Base-by-base conservation (phyloP, 768 basidiomycete species). In the Neoboletus brunneissimus region DNA sequence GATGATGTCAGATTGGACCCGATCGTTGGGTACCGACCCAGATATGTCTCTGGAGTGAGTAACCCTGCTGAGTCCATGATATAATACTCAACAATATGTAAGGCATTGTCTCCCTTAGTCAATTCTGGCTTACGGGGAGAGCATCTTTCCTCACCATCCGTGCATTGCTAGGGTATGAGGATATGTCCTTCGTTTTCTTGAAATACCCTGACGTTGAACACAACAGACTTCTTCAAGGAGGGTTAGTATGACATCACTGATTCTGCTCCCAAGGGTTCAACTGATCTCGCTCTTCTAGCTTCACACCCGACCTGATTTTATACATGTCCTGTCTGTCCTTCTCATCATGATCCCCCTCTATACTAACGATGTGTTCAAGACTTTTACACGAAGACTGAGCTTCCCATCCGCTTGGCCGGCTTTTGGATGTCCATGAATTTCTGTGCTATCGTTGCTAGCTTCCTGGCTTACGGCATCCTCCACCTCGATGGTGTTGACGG, bases 391-490 rank as follows among this genome's bases (percentile, higher is more conserved):
- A 84, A 83, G 65, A 74, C 69, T 23, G 82, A 84, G 63, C 74
- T 87, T 22, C 63, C 64, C 10, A 49, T 66, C 4, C 79, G 87
- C n/a, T 74, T 89, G 11, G 85, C 84, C 1, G 82, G 78, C 62
- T 88, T 88, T 75, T 89, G 85, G 86, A 75, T 81, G 29, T 82
- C 83, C 5, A 81, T 81, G 66, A 83, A 86, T 51, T 52, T 79
- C 2, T 75, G 81, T 4, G 69, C 79, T 44, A 83, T 89, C 49
- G 58, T 83, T 22, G 77, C 80, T 49, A 81, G 82, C 3, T 88
- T 91, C 67, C 64, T 88, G 10, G 88, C 84, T 0, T 83, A 82
- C 0, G 87, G 85, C 6, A 81, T 88, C 18, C 71, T 87, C 16
- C 60, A 51, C 22, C 57, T 63, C 8, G n/a, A 51, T 12, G 57